A percentile compares a stretch with the other conserved stretches of the same genome.
phyloP scores from a whole-genome alignment of 495 filamentous ascomycete genomes.

The Neurospora sp. region DNA sequence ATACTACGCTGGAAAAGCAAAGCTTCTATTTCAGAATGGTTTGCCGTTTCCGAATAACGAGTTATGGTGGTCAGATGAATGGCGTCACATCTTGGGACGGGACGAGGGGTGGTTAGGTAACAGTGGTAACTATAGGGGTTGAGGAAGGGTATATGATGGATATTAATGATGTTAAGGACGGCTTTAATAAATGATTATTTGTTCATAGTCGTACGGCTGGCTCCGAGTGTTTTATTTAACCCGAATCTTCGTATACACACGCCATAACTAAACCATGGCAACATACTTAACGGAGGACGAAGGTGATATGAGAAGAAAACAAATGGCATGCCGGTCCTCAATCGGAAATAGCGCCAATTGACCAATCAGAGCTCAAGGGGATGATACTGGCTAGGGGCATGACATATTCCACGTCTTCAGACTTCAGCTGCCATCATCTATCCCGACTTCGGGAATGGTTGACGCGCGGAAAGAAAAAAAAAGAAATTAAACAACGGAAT shows the following conservation, averaged over 20 bases:
- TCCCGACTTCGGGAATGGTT: not conserved
- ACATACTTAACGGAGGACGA: not conserved
- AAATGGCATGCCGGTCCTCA: not conserved
- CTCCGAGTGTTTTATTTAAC: not conserved
- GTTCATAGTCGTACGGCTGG: not conserved
- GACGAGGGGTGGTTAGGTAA: not conserved
- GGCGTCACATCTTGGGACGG: not conserved
- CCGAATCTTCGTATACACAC: not conserved
- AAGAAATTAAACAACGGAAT: not conserved
- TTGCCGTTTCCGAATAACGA: not conserved
- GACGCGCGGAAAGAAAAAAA: not conserved
- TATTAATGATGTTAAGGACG: not conserved
- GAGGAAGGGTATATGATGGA: not conserved
- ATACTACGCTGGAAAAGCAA: not conserved
- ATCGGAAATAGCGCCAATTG: not conserved
- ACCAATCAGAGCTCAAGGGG: not conserved
- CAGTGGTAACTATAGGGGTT: not conserved
- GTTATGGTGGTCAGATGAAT: not conserved
- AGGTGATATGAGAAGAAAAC: not conserved
- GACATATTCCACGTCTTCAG: not conserved
- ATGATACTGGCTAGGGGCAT: not conserved
- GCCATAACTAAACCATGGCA: not conserved
- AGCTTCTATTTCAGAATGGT: not conserved
- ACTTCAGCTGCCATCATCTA: not conserved
- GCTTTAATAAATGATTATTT: not conserved